Conservation (phyloP, 2,329 filamentous ascomycete genomes). For the Neopestalotiopsis sp. region DNA sequence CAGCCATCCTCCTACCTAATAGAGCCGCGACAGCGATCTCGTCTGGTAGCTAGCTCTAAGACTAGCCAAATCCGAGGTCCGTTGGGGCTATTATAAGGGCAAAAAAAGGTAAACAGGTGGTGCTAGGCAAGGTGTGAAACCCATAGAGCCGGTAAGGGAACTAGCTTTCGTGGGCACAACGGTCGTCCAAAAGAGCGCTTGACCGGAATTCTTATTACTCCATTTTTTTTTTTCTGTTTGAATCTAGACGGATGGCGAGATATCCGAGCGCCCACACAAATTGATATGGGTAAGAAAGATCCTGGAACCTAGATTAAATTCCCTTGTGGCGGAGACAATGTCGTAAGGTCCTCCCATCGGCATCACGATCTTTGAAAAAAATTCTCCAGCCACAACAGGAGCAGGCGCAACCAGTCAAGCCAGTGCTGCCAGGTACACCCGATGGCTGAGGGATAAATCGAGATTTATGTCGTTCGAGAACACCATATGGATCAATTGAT, state of each 20-base stretch:
- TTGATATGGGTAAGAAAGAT: not conserved
- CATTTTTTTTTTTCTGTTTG: not conserved
- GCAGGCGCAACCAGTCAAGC: not conserved
- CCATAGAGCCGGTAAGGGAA: constrained; percentile 9
- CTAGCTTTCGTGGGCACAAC: not conserved
- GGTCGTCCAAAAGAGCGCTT: not conserved
- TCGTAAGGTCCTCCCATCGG: not conserved
- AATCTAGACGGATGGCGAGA: constrained; percentile 3
- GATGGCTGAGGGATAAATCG: not conserved
- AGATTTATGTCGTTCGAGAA: not conserved
- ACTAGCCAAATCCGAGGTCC: not conserved
- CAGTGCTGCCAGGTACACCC: no score
- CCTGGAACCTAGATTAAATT: not conserved
- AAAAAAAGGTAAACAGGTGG: not conserved
- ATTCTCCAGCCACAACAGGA: not conserved
- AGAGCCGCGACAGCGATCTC: not conserved
- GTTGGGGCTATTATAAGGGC: not conserved
- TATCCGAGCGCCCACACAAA: not conserved
- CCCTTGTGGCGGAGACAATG: not conserved
- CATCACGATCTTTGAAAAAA: not conserved
- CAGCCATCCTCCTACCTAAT: not conserved
- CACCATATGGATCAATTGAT: not conserved
- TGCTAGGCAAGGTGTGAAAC: constrained; percentile 7
- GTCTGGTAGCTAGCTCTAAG: not conserved
- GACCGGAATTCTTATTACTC: not conserved